Evolutionary conservation across 2,329 filamentous ascomycete species (phyloP).

Genomic region (Fusarium dimerum): DNA sequence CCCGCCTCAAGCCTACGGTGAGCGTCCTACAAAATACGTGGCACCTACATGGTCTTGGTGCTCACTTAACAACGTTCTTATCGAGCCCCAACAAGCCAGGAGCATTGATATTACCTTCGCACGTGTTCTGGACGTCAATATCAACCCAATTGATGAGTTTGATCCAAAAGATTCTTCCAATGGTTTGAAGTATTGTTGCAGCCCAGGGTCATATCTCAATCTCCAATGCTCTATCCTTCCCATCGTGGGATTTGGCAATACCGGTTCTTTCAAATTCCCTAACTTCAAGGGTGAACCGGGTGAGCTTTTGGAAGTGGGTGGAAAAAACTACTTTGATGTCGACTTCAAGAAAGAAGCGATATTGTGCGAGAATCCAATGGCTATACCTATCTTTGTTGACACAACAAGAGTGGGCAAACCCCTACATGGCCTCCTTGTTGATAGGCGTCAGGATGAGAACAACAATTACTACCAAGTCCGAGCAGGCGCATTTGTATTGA

Average conservation of each 20-base stretch:
- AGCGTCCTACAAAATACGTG: background rate
- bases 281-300: background rate
- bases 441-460: background rate
- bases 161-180: background rate
- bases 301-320: background rate
- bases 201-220: slow-evolving; percentile 1
- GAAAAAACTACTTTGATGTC: slow-evolving; percentile 12
- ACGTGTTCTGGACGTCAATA: background rate
- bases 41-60: slow-evolving; percentile 15
- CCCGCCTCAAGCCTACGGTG: background rate
- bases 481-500: slow-evolving; percentile 5
- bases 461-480: background rate
- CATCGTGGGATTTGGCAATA: background rate
- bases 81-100: slow-evolving; percentile 6
- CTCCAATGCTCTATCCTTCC: slow-evolving; percentile 8
- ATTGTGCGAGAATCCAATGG: background rate
- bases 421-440: slow-evolving; percentile 4
- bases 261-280: background rate
- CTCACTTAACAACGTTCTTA: slow-evolving; percentile 8
- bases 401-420: background rate
- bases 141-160: background rate
- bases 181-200: slow-evolving; percentile 4
- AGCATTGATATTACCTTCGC: background rate
- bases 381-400: slow-evolving; percentile 9
- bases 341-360: slow-evolving; percentile 6